These are phyloP conservation scores for Clitocybe nebularis DNA, from an alignment of 1,284 basidiomycete species.

Conservation along the genomic window DNA sequence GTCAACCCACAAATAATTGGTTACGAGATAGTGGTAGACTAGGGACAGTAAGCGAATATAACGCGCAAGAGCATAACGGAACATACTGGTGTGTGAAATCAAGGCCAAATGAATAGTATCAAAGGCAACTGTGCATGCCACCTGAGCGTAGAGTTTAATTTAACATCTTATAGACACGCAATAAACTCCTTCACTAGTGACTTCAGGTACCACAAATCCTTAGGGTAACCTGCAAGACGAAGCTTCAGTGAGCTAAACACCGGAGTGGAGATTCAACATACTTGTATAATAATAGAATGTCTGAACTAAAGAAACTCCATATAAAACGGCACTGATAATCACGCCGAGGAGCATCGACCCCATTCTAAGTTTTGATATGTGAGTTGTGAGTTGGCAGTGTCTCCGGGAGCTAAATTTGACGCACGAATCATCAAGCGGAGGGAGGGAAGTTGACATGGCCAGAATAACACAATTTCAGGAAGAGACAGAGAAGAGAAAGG, in stretches of 20 bases:
- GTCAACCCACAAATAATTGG: slow-evolving; percentile 31
- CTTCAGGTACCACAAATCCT: slow-evolving; percentile 33
- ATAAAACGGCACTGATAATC: slow-evolving; percentile 33
- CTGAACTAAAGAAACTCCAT: slow-evolving; percentile 33
- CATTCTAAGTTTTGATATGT: slow-evolving; percentile 26
- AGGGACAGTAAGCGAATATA: neutral
- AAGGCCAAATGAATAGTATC: slow-evolving; percentile 16
- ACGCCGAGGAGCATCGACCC: slow-evolving; percentile 37
- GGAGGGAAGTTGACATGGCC: slow-evolving; percentile 23
- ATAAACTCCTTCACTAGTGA: slow-evolving; percentile 24
- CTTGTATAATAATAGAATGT: slow-evolving; percentile 33
- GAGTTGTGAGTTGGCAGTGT: neutral
- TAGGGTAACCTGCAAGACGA: slow-evolving; percentile 26
- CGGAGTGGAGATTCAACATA: slow-evolving; percentile 16
- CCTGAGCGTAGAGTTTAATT: slow-evolving; percentile 8
- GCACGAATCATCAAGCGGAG: slow-evolving; percentile 29
- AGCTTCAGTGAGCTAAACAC: neutral
- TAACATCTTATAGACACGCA: neutral
- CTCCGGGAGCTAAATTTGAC: slow-evolving; percentile 9
- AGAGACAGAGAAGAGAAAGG: neutral
- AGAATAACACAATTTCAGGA: slow-evolving; percentile 4
- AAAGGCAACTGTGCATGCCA: slow-evolving; percentile 15
- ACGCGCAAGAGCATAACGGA: neutral
- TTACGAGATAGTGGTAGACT: slow-evolving; percentile 39
- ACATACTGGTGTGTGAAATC: slow-evolving; percentile 17